These are phyloP conservation scores for Teratosphaeria zuluensis DNA, from an alignment of 2,329 filamentous ascomycete species.

Conservation along the genomic window DNA sequence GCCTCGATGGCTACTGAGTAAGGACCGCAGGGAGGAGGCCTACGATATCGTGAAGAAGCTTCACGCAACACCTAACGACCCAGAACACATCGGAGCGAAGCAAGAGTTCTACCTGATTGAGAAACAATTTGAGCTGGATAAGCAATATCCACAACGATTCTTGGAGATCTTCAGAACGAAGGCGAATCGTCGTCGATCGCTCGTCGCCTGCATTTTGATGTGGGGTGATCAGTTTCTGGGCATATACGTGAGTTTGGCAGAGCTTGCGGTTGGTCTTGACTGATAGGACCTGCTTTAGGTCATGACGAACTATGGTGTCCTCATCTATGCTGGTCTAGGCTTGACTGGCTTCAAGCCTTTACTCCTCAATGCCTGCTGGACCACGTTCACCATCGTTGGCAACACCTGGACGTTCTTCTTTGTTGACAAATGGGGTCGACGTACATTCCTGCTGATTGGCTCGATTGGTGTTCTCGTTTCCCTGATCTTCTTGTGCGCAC, in stretches of 20 bases:
- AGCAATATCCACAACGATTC: slow-evolving; percentile 21
- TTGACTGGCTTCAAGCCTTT: slow-evolving; percentile 31
- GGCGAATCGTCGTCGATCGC: slow-evolving; percentile 31
- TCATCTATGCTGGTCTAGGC: slow-evolving; percentile 30
- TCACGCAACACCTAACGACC: slow-evolving; percentile 32
- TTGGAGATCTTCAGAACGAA: slow-evolving; percentile 35
- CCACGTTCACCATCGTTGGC: slow-evolving; percentile 31
- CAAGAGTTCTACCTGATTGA: slow-evolving; percentile 37
- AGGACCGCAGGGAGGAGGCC: slow-evolving; percentile 33
- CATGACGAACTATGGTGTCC: slow-evolving; percentile 31
- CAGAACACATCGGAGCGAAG: slow-evolving; percentile 28
- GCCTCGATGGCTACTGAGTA: slow-evolving; percentile 36
- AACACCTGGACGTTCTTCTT: slow-evolving; percentile 34
- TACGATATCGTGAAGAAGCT: slow-evolving; percentile 33
- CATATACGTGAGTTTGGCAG: background rate
- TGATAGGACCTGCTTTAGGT: slow-evolving; percentile 8
- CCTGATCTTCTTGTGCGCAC: slow-evolving; percentile 31
- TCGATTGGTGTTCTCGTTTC: slow-evolving; percentile 32
- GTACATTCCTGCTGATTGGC: slow-evolving; percentile 34
- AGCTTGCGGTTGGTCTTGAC: slow-evolving; percentile 1
- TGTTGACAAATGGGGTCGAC: slow-evolving; percentile 30
- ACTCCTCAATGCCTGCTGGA: slow-evolving; percentile 35
- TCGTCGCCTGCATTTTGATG: slow-evolving; percentile 34
- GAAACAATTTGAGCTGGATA: slow-evolving; percentile 35
- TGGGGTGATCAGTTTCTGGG: slow-evolving; percentile 1